A percentile compares a stretch with the other conserved stretches of the same genome.
phyloP scores from a whole-genome alignment of 2,329 filamentous ascomycete species.

The Exophiala alcalophila region DNA sequence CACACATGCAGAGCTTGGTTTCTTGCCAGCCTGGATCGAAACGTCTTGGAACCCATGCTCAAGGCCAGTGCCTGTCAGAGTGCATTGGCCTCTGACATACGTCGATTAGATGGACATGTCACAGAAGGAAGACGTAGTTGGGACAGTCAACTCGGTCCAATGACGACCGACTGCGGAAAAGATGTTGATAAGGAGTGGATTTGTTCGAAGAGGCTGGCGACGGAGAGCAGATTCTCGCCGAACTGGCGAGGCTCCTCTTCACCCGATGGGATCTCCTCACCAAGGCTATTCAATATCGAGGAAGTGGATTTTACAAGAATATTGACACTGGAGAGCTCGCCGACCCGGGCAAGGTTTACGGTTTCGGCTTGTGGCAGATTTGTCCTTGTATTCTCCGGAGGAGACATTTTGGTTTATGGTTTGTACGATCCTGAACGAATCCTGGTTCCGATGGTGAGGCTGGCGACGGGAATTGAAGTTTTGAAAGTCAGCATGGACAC shows the following conservation, averaged over 20 bases:
- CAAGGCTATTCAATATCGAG: constrained; percentile 11
- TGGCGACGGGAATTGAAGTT: constrained; percentile 57
- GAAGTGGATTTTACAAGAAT: constrained; percentile 28
- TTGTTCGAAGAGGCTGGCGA: constrained; percentile 48
- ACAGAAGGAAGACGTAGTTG: constrained; percentile 22
- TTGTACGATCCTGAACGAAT: constrained; percentile 35
- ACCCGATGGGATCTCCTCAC: constrained; percentile 31
- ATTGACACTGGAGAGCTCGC: constrained; percentile 18
- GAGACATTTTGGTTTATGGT: constrained; percentile 56
- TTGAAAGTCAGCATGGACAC: constrained; percentile 63
- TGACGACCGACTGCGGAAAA: background rate
- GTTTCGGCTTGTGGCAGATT: constrained; percentile 59
- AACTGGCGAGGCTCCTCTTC: constrained; percentile 41
- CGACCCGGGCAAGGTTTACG: constrained; percentile 40
- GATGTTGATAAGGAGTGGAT: constrained; percentile 35
- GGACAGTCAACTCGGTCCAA: constrained; percentile 4
- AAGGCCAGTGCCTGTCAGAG: constrained; percentile 51
- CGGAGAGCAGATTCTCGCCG: constrained; percentile 48
- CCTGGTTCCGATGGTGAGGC: constrained; percentile 49
- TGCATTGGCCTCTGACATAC: constrained; percentile 32
- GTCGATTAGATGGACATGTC: constrained; percentile 38
- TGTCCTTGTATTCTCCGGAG: constrained; percentile 54
- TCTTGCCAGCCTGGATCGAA: constrained; percentile 52
- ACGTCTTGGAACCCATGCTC: constrained; percentile 54
- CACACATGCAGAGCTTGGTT: constrained; percentile 61